Evolutionary conservation across 1,139 yeast species (phyloP).

Genomic region (Blastobotrys apis): DNA sequence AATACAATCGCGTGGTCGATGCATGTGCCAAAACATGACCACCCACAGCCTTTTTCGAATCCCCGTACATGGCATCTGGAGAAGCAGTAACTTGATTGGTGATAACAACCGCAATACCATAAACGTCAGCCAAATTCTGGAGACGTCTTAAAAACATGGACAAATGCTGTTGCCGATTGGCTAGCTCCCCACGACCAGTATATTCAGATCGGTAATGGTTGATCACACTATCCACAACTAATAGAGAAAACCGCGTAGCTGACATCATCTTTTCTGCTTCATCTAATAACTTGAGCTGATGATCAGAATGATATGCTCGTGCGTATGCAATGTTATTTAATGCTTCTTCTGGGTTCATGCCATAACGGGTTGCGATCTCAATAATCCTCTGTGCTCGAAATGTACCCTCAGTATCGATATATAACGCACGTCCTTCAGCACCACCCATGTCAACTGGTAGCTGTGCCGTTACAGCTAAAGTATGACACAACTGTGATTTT

Average conservation of each 20-base stretch:
- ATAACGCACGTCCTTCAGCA: conserved; percentile 96
- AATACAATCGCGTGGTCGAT: conserved; percentile 85
- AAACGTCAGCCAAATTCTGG: conserved; percentile 93
- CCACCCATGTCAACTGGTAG: conserved; percentile 97
- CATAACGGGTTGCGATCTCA: conserved; percentile 87
- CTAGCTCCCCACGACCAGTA: conserved; percentile 92
- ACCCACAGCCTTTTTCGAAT: conserved; percentile 99
- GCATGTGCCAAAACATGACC: conserved; percentile 98
- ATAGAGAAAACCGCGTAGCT: conserved; percentile 68
- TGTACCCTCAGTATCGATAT: conserved; percentile 96
- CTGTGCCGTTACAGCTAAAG: conserved; percentile 95
- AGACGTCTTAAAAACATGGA: conserved; percentile 89
- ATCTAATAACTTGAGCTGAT: conserved; percentile 78
- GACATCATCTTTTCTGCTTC: conserved; percentile 98
- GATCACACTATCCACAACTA: conserved; percentile 95
- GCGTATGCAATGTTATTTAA: conserved; percentile 96
- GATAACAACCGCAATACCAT: conserved; percentile 96
- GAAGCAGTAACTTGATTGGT: conserved; percentile 98
- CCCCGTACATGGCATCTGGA: conserved; percentile 88
- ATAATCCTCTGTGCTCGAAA: conserved; percentile 88
- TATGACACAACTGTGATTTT: conserved; percentile 93
- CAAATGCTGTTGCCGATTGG: conserved; percentile 92
- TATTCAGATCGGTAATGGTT: conserved; percentile 93
- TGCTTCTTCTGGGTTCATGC: conserved; percentile 91
- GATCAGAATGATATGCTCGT: conserved; percentile 95